phyloP scores from a whole-genome alignment of 2,329 filamentous ascomycete genomes.

The Scolecobasidium constrictum region DNA sequence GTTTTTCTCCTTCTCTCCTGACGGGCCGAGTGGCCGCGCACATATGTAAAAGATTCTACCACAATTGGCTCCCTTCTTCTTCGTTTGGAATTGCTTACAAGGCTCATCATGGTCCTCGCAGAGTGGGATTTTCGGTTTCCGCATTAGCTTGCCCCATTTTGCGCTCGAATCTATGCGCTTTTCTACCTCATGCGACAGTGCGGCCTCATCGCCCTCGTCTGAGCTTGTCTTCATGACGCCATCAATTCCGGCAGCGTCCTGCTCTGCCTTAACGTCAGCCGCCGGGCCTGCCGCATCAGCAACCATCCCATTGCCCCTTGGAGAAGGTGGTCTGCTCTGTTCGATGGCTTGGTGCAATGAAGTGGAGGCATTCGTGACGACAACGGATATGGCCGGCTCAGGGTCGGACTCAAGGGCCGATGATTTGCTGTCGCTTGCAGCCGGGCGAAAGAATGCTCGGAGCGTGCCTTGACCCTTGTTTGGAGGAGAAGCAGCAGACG shows the following conservation, averaged over 20 bases:
- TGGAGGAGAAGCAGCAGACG: slow-evolving; percentile 16
- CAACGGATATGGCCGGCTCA: slow-evolving; percentile 1
- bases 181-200: slow-evolving; percentile 29
- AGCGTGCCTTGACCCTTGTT: slow-evolving; percentile 50
- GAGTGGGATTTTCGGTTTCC: slow-evolving; percentile 59
- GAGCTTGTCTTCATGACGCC: too few species aligned
- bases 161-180: slow-evolving; percentile 67
- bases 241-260: too few species aligned
- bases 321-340: neutral
- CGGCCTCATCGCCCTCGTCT: neutral
- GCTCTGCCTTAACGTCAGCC: too few species aligned
- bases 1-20: slow-evolving; percentile 71
- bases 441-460: slow-evolving; percentile 70
- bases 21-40: slow-evolving; percentile 68
- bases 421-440: neutral
- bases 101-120: slow-evolving; percentile 80
- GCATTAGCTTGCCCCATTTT: slow-evolving; percentile 76
- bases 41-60: slow-evolving; percentile 59
- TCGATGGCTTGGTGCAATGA: neutral
- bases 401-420: slow-evolving; percentile 5
- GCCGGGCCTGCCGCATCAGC: too few species aligned
- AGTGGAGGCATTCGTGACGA: neutral
- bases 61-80: slow-evolving; percentile 78
- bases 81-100: slow-evolving; percentile 73
- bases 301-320: neutral